Percentiles rank a stretch among this genome's conserved stretches.
Evolutionary conservation across 1,284 basidiomycete genomes (phyloP).

Genomic region (Rhizoctonia solani): DNA sequence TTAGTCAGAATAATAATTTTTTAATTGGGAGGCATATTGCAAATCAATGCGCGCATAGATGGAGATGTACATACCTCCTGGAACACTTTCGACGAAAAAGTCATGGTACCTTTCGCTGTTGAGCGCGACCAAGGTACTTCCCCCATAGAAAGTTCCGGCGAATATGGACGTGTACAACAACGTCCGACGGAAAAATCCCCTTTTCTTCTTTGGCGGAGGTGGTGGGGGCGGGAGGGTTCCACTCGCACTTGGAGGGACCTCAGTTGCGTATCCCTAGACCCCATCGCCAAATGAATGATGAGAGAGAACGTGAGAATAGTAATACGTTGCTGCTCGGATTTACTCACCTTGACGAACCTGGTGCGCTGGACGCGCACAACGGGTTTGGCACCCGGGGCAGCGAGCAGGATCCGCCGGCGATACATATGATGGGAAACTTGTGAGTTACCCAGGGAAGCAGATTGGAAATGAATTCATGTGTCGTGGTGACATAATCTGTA

Average conservation of each 20-base stretch:
- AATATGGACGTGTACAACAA: slow-evolving; percentile 63
- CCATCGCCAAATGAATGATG: background rate
- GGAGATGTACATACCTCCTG: slow-evolving; percentile 43
- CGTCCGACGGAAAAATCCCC: slow-evolving; percentile 56
- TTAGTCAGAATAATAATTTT: too few species aligned
- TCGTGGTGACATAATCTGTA: too few species aligned
- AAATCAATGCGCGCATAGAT: too few species aligned
- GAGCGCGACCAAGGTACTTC: slow-evolving; percentile 74
- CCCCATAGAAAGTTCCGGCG: slow-evolving; percentile 77
- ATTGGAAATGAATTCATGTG: background rate
- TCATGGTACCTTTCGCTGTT: slow-evolving; percentile 75
- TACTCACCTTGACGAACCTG: background rate
- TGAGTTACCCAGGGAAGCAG: background rate
- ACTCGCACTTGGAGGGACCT: slow-evolving; percentile 18
- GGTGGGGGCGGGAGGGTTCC: slow-evolving; percentile 34
- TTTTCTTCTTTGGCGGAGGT: slow-evolving; percentile 57
- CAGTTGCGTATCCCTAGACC: slow-evolving; percentile 16
- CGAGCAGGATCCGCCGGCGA: slow-evolving; percentile 20
- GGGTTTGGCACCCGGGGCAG: background rate
- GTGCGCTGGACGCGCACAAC: slow-evolving; percentile 29
- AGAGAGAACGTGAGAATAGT: too few species aligned
- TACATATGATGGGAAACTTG: slow-evolving; percentile 26
- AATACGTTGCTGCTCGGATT: background rate
- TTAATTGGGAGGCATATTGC: too few species aligned
- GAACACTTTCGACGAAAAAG: slow-evolving; percentile 79